A percentile compares a stretch with the other conserved stretches of the same genome.
phyloP scores from a whole-genome alignment of 2,329 filamentous ascomycete genomes.

The Monosporascus sp. region DNA sequence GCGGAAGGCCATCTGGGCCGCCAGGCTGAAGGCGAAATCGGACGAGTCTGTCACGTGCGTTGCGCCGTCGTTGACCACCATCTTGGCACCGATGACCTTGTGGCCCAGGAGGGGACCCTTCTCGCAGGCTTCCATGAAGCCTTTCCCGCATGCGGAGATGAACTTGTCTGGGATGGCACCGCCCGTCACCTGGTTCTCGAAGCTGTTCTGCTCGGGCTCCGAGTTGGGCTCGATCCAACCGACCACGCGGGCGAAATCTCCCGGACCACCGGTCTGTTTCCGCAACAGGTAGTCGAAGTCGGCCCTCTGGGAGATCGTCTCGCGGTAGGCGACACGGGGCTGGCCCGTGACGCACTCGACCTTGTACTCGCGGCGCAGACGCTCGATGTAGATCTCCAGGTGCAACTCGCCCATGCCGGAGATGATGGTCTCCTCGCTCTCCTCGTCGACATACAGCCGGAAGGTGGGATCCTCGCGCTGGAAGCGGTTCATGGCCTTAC shows the following conservation, averaged over 20 bases:
- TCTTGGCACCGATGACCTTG: conserved; percentile 80
- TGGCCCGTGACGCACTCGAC: conserved; percentile 95
- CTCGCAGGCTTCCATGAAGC: conserved; percentile 75
- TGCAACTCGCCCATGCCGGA: conserved; percentile 98
- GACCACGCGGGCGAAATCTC: conserved; percentile 89
- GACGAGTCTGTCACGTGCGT: conserved; percentile 98
- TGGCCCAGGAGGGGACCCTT: conserved; percentile 91
- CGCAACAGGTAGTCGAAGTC: conserved; percentile 91
- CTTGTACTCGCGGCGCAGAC: conserved; percentile 93
- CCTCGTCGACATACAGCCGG: conserved; percentile 84
- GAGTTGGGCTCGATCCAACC: conserved; percentile 87
- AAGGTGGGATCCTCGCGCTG: conserved; percentile 98
- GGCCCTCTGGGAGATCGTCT: conserved; percentile 76
- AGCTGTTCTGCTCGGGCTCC: conserved; percentile 67
- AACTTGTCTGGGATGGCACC: conserved; percentile 95
- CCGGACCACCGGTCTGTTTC: conserved; percentile 92
- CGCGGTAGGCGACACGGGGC: conserved; percentile 93
- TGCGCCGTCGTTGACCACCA: conserved; percentile 93
- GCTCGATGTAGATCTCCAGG: conserved; percentile 94
- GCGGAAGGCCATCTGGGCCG: conserved; percentile 93
- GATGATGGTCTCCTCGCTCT: conserved; percentile 95
- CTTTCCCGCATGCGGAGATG: conserved; percentile 89
- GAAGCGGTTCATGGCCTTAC: conserved; percentile 98
- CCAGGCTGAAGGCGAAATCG: conserved; percentile 91
- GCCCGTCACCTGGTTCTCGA: conserved; percentile 82